Conservation (phyloP, 352 stramenopile species). For the Pythium oligandrum region DNA sequence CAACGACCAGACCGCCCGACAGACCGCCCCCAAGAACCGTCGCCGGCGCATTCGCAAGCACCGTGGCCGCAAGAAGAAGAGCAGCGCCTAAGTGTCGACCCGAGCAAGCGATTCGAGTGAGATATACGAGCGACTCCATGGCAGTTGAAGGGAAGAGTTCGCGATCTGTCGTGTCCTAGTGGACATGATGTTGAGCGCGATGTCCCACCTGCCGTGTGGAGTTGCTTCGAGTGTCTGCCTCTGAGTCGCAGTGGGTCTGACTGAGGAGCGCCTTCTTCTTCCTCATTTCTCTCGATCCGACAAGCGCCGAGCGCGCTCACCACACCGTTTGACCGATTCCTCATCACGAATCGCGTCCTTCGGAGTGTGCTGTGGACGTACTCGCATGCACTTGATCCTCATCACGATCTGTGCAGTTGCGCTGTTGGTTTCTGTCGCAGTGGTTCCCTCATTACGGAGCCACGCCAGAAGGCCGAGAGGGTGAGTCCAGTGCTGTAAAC, state of each 20-base stretch:
- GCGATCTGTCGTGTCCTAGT: slow-evolving; percentile 17
- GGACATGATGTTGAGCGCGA: slow-evolving; percentile 22
- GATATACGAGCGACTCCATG: neutral
- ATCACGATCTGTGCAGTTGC: slow-evolving; percentile 8
- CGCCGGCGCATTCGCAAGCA: slow-evolving; percentile 24
- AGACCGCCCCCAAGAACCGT: slow-evolving; percentile 10
- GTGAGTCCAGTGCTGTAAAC: no score
- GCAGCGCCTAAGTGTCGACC: slow-evolving; percentile 8
- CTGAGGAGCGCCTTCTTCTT: neutral
- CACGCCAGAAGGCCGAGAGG: no score
- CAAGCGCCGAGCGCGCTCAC: no score
- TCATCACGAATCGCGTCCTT: no score
- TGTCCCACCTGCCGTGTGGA: slow-evolving; percentile 7
- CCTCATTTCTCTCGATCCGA: no score
- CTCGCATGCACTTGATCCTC: slow-evolving; percentile 6
- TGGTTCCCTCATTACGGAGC: no score
- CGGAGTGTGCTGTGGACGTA: no score
- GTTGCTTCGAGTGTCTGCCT: neutral
- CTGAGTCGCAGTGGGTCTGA: neutral
- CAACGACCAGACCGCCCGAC: neutral
- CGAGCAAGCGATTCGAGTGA: neutral
- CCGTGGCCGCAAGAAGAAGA: slow-evolving; percentile 27
- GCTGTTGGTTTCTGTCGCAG: no score
- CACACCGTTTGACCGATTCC: no score
- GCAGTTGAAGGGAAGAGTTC: slow-evolving; percentile 19